These are phyloP conservation scores for Fusarium phyllophilum DNA, from an alignment of 2,329 filamentous ascomycete species.

Conservation along the genomic window DNA sequence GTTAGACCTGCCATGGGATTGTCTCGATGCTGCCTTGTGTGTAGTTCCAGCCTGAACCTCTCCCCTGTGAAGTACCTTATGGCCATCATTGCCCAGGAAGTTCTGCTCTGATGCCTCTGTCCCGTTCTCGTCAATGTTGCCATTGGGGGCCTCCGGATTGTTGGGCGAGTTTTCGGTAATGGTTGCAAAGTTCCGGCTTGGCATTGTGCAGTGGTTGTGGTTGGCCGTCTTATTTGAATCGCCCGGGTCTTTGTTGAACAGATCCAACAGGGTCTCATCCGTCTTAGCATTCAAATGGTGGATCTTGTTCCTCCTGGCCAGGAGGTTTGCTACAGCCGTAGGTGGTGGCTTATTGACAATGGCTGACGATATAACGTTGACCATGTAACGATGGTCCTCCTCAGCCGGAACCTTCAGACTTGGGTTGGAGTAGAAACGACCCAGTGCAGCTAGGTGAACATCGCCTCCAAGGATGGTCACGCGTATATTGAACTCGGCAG, in stretches of 20 bases:
- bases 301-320: slow-evolving; percentile 89
- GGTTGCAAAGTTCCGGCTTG: slow-evolving; percentile 92
- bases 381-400: slow-evolving; percentile 92
- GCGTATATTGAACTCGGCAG: slow-evolving; percentile 86
- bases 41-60: slow-evolving; percentile 81
- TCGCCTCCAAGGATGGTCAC: slow-evolving; percentile 94
- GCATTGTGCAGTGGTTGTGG: slow-evolving; percentile 87
- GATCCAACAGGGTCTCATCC: slow-evolving; percentile 91
- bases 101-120: slow-evolving; percentile 33
- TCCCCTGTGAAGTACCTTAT: slow-evolving; percentile 77
- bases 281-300: slow-evolving; percentile 77
- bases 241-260: slow-evolving; percentile 92
- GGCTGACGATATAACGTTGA: slow-evolving; percentile 91
- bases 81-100: slow-evolving; percentile 68
- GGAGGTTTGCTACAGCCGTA: slow-evolving; percentile 85
- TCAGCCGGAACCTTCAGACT: slow-evolving; percentile 80
- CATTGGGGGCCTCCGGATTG: slow-evolving; percentile 47
- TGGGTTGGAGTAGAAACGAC: slow-evolving; percentile 93
- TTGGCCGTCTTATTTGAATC: slow-evolving; percentile 75
- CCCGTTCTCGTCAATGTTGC: slow-evolving; percentile 35
- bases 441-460: slow-evolving; percentile 90
- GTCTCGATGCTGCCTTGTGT: slow-evolving; percentile 74
- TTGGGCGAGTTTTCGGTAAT: slow-evolving; percentile 86
- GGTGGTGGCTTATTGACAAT: slow-evolving; percentile 97
- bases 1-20: slow-evolving; percentile 65